Evolutionary conservation across 2,329 filamentous ascomycete species (phyloP), one percentile per base, ranked within the genome.

Genomic region (Myrmaecium sp.): DNA sequence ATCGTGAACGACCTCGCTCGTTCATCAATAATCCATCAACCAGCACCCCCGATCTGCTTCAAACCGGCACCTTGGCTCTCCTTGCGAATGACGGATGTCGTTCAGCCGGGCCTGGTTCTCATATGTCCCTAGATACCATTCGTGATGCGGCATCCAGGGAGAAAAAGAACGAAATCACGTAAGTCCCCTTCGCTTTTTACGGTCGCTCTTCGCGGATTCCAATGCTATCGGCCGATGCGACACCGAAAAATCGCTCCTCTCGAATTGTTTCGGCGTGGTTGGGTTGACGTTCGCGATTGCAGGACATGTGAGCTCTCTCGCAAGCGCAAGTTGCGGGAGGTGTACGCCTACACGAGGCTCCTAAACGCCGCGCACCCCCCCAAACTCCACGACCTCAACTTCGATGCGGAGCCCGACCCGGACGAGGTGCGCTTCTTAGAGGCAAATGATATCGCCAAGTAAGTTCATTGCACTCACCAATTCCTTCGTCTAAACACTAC

Each of bases 251-350:
- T 51, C 50, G 50, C 48, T 54, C 38, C 14, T 26, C 35, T 52
- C 47, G 28, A 34, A 37, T 52, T 53, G 41, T 44, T 38, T 22
- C 25, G 7, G 32, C 36, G 51, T 46, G 27, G 48, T 52, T 36
- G 46, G 52, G 43, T 43, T 51, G 41, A 44, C 49, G 41, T 42
- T 30, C 35, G 38, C 36, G 32, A 41, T 38, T 34, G 34, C 36
- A 55, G 51, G 39, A 39, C 38, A 34, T 60, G 58, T 66, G 69
- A 78, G 64, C 67, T 66, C 56, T 81, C 78, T 65, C 77, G 80
- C 57, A 89, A 91, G 69, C 74, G 81, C 55, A 91, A 91, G 65
- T 67, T 93, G 51, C 75, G 76, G 52, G 78, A 89, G 60, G 68
- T 93, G 44, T 92, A 78, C 62, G 66, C 68, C 42, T 69, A 79